phyloP scores from a whole-genome alignment of 768 basidiomycete genomes.

The Infundibulicybe gibba region DNA sequence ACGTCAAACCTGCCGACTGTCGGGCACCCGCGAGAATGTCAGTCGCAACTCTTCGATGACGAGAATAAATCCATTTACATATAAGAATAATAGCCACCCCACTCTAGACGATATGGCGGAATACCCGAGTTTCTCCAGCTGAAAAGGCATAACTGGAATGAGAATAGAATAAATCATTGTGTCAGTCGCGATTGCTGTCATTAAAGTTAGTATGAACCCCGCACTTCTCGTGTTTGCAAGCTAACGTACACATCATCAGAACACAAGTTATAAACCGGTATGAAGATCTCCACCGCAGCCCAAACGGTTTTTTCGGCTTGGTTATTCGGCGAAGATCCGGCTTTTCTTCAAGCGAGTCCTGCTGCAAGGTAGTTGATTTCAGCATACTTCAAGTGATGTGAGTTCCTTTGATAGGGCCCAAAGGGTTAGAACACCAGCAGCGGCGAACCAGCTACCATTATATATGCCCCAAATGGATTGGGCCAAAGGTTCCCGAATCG shows the following conservation, averaged over 20 bases:
- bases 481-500: background rate
- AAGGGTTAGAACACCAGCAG: constrained; percentile 19
- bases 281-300: constrained; percentile 53
- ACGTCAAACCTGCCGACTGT: constrained; percentile 53
- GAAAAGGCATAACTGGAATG: constrained; percentile 63
- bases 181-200: constrained; percentile 43
- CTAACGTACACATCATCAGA: constrained; percentile 43
- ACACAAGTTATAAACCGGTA: constrained; percentile 52
- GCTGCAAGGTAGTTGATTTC: too few species aligned
- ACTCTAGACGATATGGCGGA: constrained; percentile 42
- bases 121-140: constrained; percentile 47
- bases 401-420: constrained; percentile 20
- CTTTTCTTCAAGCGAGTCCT: too few species aligned
- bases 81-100: constrained; percentile 61
- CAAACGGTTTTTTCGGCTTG: background rate
- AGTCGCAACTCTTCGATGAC: background rate
- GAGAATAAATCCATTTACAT: constrained; percentile 30
- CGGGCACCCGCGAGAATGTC: constrained; percentile 3
- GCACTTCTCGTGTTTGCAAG: too few species aligned
- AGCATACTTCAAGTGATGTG: too few species aligned
- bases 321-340: too few species aligned
- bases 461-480: too few species aligned
- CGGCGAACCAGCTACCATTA: too few species aligned
- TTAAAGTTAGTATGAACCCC: background rate
- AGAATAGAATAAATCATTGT: constrained; percentile 59